Conservation (phyloP, 176 grass and related monocot genomes). For the Raddia guianensis region DNA sequence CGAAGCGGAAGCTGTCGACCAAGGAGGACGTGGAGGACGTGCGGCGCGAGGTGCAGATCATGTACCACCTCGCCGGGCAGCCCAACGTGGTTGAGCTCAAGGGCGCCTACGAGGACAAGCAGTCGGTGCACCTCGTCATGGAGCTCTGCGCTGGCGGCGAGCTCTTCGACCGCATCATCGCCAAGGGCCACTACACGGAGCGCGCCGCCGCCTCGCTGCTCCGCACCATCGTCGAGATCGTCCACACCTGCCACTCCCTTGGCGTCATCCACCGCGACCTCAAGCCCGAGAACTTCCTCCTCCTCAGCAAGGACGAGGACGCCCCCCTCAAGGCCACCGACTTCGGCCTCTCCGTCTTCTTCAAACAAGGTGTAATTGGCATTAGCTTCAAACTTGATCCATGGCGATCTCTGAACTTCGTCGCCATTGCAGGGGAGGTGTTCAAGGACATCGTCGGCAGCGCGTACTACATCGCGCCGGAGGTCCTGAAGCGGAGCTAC, state of each 20-base stretch:
- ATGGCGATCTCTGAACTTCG: no score
- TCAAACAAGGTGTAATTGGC: constrained; percentile 57
- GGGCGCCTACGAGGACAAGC: constrained; percentile 93
- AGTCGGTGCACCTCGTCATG: constrained; percentile 96
- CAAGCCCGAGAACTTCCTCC: constrained; percentile 94
- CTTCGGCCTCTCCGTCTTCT: constrained; percentile 89
- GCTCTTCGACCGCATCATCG: constrained; percentile 92
- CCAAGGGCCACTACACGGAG: constrained; percentile 85
- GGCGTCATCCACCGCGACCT: constrained; percentile 95
- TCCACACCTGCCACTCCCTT: constrained; percentile 92
- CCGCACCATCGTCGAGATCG: constrained; percentile 89
- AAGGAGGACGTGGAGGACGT: constrained; percentile 99
- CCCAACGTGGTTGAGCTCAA: constrained; percentile 91
- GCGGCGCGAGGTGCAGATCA: constrained; percentile 94
- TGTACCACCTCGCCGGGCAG: constrained; percentile 96
- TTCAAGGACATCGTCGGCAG: constrained; percentile 96
- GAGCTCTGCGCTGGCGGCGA: constrained; percentile 93
- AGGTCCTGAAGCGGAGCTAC: constrained; percentile 81
- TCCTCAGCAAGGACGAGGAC: constrained; percentile 78
- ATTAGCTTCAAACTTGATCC: background rate
- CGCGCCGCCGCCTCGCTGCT: constrained; percentile 73
- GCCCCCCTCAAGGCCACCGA: constrained; percentile 85
- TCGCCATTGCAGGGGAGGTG: constrained; percentile 58
- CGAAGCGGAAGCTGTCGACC: constrained; percentile 79
- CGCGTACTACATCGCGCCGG: constrained; percentile 89